Evolutionary conservation across 495 filamentous ascomycete species (phyloP).

Genomic region (Aspergillus hancockii): DNA sequence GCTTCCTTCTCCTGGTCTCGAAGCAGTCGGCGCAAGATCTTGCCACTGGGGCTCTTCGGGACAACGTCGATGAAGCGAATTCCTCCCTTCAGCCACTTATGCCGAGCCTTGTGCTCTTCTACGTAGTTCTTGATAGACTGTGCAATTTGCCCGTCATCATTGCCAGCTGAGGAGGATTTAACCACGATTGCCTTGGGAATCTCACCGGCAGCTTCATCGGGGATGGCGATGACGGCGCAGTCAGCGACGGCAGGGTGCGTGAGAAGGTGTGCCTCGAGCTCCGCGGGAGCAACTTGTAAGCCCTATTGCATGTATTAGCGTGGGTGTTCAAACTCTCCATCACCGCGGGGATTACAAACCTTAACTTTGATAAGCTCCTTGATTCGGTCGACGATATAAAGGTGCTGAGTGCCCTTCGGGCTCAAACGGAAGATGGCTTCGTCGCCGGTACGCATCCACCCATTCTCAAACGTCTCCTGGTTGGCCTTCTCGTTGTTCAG

Average conservation of each 20-base stretch:
- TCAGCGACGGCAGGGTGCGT: slow-evolving; percentile 79
- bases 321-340: background rate
- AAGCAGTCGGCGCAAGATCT: slow-evolving; percentile 82
- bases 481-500: slow-evolving; percentile 83
- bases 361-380: slow-evolving; percentile 96
- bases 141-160: slow-evolving; percentile 60
- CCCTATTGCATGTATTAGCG: slow-evolving; percentile 50
- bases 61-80: slow-evolving; percentile 74
- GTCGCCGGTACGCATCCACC: slow-evolving; percentile 86
- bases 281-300: slow-evolving; percentile 87
- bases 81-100: slow-evolving; percentile 89
- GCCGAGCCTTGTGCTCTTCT: slow-evolving; percentile 77
- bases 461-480: slow-evolving; percentile 74
- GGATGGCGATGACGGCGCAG: slow-evolving; percentile 80
- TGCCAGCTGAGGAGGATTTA: slow-evolving; percentile 60
- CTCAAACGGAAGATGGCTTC: slow-evolving; percentile 70
- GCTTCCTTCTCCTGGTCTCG: slow-evolving; percentile 77
- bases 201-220: slow-evolving; percentile 74
- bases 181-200: slow-evolving; percentile 87
- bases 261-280: slow-evolving; percentile 86
- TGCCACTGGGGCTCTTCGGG: slow-evolving; percentile 90
- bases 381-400: slow-evolving; percentile 83
- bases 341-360: slow-evolving; percentile 45
- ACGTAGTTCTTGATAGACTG: slow-evolving; percentile 74
- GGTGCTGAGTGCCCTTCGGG: slow-evolving; percentile 69